Evolutionary conservation across 2,329 filamentous ascomycete genomes (phyloP).

Genomic region (Xylariaceae sp.): DNA sequence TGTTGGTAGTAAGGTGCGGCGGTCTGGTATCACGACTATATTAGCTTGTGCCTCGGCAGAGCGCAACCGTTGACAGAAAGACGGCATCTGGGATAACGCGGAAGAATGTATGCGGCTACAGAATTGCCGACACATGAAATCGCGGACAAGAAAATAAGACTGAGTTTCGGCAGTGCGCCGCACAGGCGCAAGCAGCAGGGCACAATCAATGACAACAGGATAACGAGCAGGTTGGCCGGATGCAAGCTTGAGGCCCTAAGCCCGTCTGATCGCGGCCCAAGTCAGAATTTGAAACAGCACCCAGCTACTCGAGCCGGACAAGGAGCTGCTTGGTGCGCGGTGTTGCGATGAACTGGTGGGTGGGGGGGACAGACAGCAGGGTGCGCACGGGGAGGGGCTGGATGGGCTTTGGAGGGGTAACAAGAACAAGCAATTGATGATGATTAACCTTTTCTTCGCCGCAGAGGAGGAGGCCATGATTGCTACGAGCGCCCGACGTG

Average conservation of each 20-base stretch:
- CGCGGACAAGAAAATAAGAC: conserved; percentile 1
- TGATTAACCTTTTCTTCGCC: conserved; percentile 17
- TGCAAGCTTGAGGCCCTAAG: conserved; percentile 17
- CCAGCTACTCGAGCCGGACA: conserved; percentile 17
- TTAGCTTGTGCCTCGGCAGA: no score
- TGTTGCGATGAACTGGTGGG: conserved; percentile 14
- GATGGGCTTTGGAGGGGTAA: conserved; percentile 11
- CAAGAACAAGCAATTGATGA: conserved; percentile 4
- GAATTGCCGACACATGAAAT: conserved; percentile 4
- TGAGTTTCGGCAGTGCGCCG: conserved; percentile 12
- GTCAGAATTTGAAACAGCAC: conserved; percentile 16
- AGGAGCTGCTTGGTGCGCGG: conserved; percentile 13
- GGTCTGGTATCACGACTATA: conserved; percentile 38
- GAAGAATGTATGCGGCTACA: not conserved
- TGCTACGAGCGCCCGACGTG: not conserved
- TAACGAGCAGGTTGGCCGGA: conserved; percentile 13
- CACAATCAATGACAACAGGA: conserved; percentile 1
- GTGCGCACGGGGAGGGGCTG: not conserved
- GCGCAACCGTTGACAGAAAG: no score
- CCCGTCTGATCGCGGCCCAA: conserved; percentile 24
- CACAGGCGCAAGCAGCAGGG: conserved; percentile 11
- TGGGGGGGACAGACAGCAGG: conserved; percentile 2
- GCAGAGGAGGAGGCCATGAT: conserved; percentile 13
- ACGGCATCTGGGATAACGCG: no score
- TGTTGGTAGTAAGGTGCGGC: conserved; percentile 52